Evolutionary conservation across 352 stramenopile species (phyloP).

Genomic region (Poterioochromonas sp.): DNA sequence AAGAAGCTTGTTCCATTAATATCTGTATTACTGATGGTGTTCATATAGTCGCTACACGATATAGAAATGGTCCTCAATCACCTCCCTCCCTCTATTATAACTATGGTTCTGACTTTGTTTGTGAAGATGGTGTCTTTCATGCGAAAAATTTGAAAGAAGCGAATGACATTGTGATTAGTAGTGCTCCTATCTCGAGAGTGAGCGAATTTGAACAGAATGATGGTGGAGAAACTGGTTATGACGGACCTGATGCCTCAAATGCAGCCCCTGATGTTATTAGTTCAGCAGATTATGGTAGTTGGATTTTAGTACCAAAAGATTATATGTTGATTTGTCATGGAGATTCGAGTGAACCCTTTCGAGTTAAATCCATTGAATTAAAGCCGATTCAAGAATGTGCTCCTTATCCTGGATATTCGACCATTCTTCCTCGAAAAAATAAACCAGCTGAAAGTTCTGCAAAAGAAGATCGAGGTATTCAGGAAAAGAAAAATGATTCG

Average conservation of each 20-base stretch:
- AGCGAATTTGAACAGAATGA: no score
- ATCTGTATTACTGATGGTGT: slow-evolving; percentile 8
- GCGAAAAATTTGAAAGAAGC: background rate
- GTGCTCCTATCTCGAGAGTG: background rate
- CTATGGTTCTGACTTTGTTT: background rate
- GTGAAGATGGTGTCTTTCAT: background rate
- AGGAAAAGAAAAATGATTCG: no score
- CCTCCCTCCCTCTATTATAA: slow-evolving; percentile 21
- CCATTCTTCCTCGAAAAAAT: no score
- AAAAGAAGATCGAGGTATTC: no score
- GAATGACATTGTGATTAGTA: background rate
- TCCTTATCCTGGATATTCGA: no score
- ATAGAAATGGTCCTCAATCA: background rate
- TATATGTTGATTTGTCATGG: background rate
- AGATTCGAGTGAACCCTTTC: background rate
- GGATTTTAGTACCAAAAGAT: background rate
- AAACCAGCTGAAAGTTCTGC: no score
- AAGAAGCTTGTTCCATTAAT: background rate
- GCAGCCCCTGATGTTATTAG: no score
- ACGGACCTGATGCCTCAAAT: background rate
- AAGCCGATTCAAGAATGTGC: no score
- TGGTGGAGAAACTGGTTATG: no score
- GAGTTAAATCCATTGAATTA: background rate
- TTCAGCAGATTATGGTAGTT: no score
- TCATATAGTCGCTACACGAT: background rate